phyloP scores from a whole-genome alignment of 1,284 basidiomycete species.

The Apiotrichum mycotoxinovorans region DNA sequence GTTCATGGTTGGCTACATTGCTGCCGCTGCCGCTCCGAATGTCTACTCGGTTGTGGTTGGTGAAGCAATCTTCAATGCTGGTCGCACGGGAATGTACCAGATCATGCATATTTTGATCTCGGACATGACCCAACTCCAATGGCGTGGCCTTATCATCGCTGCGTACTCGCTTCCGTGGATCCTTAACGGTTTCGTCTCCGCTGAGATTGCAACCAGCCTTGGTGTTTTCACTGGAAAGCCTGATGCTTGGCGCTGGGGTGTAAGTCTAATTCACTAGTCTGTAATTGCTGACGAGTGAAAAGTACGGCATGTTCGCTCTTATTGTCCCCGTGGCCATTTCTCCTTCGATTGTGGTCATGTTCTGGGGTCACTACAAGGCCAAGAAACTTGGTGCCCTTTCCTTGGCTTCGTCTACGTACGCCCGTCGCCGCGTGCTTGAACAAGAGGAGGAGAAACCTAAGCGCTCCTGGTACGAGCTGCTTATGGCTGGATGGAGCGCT shows the following conservation, averaged over 20 bases:
- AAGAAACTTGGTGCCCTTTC: conserved; percentile 15
- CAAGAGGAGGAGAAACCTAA: neutral
- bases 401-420: conserved; percentile 41
- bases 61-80: conserved; percentile 37
- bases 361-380: conserved; percentile 5
- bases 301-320: conserved; percentile 48
- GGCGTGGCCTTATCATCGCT: conserved; percentile 67
- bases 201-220: conserved; percentile 59
- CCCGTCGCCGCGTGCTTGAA: conserved; percentile 6
- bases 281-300: conserved; percentile 22
- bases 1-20: conserved; percentile 39
- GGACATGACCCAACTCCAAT: conserved; percentile 70
- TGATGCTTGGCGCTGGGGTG: conserved; percentile 67
- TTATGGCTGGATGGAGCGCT: conserved; percentile 18
- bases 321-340: conserved; percentile 36
- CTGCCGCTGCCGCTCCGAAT: conserved; percentile 29
- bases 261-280: conserved; percentile 4
- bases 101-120: conserved; percentile 46
- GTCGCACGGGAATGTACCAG: conserved; percentile 33
- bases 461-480: neutral
- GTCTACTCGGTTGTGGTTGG: conserved; percentile 35
- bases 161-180: conserved; percentile 65
- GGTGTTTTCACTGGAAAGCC: conserved; percentile 34
- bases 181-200: conserved; percentile 28
- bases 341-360: conserved; percentile 29